A percentile compares a stretch with the other conserved stretches of the same genome.
phyloP scores from a whole-genome alignment of 257 asterid genomes.

The Solanum arcanum region DNA sequence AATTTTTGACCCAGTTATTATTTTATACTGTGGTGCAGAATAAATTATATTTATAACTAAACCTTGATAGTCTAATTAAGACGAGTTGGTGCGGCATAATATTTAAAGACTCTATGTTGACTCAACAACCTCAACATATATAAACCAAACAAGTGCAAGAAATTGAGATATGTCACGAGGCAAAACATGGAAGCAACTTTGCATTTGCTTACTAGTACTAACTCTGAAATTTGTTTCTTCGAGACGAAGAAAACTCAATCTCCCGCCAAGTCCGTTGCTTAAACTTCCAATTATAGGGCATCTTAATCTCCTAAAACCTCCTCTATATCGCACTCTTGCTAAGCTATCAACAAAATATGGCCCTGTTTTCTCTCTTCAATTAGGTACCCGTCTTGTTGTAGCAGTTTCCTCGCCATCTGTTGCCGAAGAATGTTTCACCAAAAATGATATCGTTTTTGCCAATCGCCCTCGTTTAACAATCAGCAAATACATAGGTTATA shows the following conservation, averaged over 20 bases:
- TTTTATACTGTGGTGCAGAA: not conserved
- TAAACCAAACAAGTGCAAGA: not conserved
- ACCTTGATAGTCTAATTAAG: not conserved
- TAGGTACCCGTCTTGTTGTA: slow-evolving; percentile 37
- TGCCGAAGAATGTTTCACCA: slow-evolving; percentile 57
- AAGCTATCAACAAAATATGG: slow-evolving; percentile 28
- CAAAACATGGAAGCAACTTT: not conserved
- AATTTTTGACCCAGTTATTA: not conserved
- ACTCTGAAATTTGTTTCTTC: not conserved
- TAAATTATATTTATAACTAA: not conserved
- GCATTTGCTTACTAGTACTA: not conserved
- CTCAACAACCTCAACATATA: not conserved
- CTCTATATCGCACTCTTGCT: slow-evolving; percentile 25
- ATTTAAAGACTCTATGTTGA: not conserved
- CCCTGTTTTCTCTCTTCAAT: slow-evolving; percentile 37
- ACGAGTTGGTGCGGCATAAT: not conserved
- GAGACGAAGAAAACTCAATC: slow-evolving; percentile 1
- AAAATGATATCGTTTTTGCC: slow-evolving; percentile 43
- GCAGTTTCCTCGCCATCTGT: slow-evolving; percentile 29
- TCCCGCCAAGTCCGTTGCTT: slow-evolving; percentile 32
- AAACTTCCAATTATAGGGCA: slow-evolving; percentile 45
- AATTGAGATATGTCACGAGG: not conserved
- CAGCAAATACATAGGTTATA: slow-evolving; percentile 39
- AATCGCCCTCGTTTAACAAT: slow-evolving; percentile 26
- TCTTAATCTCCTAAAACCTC: slow-evolving; percentile 44